Evolutionary conservation across 1,139 yeast genomes (phyloP), one percentile per base, ranked within the genome.

Genomic region (Kodamaea derodonti): DNA sequence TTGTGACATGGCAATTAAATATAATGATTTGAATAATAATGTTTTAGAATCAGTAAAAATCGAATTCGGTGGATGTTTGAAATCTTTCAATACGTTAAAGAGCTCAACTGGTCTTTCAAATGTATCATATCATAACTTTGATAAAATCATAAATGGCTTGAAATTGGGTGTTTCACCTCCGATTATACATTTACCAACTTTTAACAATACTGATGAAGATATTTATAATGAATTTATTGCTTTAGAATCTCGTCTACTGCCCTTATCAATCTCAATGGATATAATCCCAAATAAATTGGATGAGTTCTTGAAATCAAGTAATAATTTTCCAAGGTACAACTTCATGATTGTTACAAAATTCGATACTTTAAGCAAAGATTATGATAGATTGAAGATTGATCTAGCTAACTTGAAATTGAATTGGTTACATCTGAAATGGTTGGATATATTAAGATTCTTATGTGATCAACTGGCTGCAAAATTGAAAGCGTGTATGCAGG

Each of bases 1-100:
- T 33, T 60, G 80, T 9, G 83, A 76, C 39, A 58, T 80, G 7
- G 68, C 84, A 1, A 60, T 70, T 10, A 81, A 78, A 41, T 80
- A 71, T 56, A 60, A 68, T 34, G 94, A 84, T 46, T 62, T 84
- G 25, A 68, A 65, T 34, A 66, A 66, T 30, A 61, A 61, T 25
- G 75, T 80, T 17, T 65, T 83, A 41, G 62, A 61, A 11, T 69
- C 80, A 1, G 65, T 82, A 20, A 66, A 67, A 24, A 51, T 52
- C 14, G 85, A 80, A 42, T 62, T 80, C 14, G 70, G 66, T 29
- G 57, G 56, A 12, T 76, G 82, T 46, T 20, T 66, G 26, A 61
- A 64, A 35, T 51, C 51, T 26, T 61, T 69, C 24, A 50, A 62
- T 36, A 59, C 57, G 32, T 52, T 75, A 5, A 69, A 64, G 45